These are phyloP conservation scores for Wakefieldia striispora DNA, from an alignment of 768 basidiomycete genomes.

Conservation along the genomic window DNA sequence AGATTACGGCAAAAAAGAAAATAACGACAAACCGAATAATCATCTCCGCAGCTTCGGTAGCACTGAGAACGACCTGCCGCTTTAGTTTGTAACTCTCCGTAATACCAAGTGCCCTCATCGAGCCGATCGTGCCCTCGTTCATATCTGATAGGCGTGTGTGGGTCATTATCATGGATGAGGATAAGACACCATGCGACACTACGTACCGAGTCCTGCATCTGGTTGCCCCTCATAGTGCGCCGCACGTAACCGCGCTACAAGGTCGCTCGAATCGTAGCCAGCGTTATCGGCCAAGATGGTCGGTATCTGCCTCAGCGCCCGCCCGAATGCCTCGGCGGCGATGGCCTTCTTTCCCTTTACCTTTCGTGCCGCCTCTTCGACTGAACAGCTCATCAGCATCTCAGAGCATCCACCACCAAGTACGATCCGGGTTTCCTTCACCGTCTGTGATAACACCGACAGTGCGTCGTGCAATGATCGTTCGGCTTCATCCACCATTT, in stretches of 20 bases:
- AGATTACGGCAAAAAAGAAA: neutral
- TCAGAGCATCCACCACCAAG: constrained; percentile 98
- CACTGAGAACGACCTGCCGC: constrained; percentile 89
- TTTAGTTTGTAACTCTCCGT: constrained; percentile 99
- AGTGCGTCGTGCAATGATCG: constrained; percentile 97
- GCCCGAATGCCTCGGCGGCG: constrained; percentile 88
- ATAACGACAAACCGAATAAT: constrained; percentile 71
- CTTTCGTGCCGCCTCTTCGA: constrained; percentile 82
- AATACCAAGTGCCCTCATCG: constrained; percentile 84
- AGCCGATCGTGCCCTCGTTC: constrained; percentile 79
- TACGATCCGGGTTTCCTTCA: constrained; percentile 92
- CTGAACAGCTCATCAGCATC: constrained; percentile 95
- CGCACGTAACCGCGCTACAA: constrained; percentile 85
- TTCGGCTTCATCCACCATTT: constrained; percentile 99
- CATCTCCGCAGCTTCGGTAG: constrained; percentile 98
- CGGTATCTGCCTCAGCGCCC: constrained; percentile 91
- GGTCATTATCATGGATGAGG: neutral
- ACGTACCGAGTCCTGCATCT: constrained; percentile 86
- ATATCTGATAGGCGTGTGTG: constrained; percentile 57
- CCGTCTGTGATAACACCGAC: constrained; percentile 95
- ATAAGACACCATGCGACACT: neutral
- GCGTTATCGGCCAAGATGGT: constrained; percentile 97
- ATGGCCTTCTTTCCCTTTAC: constrained; percentile 95
- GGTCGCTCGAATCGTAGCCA: constrained; percentile 95
- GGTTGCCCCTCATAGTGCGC: constrained; percentile 88